Evolutionary conservation across 768 basidiomycete species (phyloP).

Genomic region (Leccinum fibrillosum): DNA sequence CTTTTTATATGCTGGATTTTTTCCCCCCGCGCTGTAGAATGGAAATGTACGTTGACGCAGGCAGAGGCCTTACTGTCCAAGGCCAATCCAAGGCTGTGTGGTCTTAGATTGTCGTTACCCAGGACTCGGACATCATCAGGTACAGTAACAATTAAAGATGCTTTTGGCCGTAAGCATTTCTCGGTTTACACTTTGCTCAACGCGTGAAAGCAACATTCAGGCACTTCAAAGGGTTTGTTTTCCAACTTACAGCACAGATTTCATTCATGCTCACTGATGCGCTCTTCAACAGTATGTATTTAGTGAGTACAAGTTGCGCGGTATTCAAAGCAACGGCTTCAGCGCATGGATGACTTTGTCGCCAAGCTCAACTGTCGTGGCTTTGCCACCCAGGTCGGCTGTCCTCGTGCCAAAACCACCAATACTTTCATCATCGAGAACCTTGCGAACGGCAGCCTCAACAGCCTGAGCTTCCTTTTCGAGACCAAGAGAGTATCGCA

Average conservation of each 20-base stretch:
- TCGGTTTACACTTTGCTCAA: neutral
- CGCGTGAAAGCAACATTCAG: neutral
- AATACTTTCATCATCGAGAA: constrained; percentile 63
- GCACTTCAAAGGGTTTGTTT: neutral
- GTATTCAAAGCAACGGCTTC: constrained; percentile 47
- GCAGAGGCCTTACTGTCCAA: neutral
- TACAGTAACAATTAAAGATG: neutral
- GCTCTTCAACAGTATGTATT: neutral
- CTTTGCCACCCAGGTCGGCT: constrained; percentile 81
- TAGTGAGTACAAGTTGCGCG: neutral
- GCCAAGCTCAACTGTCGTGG: constrained; percentile 76
- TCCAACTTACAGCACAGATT: neutral
- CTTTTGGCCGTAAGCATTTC: neutral
- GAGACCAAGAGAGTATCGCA: constrained; percentile 91
- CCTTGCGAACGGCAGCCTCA: constrained; percentile 87
- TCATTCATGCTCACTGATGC: neutral
- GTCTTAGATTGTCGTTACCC: neutral
- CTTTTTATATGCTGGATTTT: constrained; percentile 21
- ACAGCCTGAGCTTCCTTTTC: constrained; percentile 82
- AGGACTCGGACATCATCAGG: neutral
- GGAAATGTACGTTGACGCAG: constrained; percentile 5
- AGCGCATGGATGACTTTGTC: constrained; percentile 77
- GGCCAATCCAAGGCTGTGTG: neutral
- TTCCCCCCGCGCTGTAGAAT: constrained; percentile 1
- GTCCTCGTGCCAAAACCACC: constrained; percentile 83